Base-by-base conservation (phyloP, 2,329 filamentous ascomycete species). In the Alternaria angustiovoidea region DNA sequence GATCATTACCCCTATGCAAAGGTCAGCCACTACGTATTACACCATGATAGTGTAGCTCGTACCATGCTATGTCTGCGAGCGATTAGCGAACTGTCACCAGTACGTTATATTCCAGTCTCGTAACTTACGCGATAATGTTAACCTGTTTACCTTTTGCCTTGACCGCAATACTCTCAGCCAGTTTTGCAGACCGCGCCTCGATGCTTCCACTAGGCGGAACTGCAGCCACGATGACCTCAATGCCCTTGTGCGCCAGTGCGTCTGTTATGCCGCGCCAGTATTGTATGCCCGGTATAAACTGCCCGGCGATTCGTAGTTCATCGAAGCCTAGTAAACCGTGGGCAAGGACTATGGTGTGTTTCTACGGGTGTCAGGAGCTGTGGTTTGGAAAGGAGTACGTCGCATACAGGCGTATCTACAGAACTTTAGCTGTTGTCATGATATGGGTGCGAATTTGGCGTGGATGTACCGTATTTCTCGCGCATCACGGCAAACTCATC, bases 301-400 rank as follows among this genome's bases (percentile, higher is more conserved):
- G 75, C 1, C 87, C 86, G 2, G 81, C 85, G 5, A 87, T 78
- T 16, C 81, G 85, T 9, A 89, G 74, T 70, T 89, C 86, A 65
- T 88, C 86, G 72, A 89, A 89, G n/a, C 87, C 87, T 20, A 89
- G 78, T 11, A 89, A 80, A n/a, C 87, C 87, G 75, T 89, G 87
- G 5, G 87, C 87, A 9, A 89, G 84, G 49, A 89, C 83, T 53
- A 89, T 84, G 2, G 87, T 85, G 67, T 88, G 73, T 70, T 85
- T 85, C 42, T 78, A 47, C 16, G 18, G 7, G 7, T 34, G 42
- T 71, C 36, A 72, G 65, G 24, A 30, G 41, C 28, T 83, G 75
- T 51, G 76, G 76, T 80, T 14, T 47, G 20, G 43, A 24, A 18
- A 28, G 22, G 12, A 11, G 14, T 32, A 1, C 30, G 18, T 18